Conservation (phyloP, 371 early-diverging fungal species). For the Apophysomyces ossiformis region DNA sequence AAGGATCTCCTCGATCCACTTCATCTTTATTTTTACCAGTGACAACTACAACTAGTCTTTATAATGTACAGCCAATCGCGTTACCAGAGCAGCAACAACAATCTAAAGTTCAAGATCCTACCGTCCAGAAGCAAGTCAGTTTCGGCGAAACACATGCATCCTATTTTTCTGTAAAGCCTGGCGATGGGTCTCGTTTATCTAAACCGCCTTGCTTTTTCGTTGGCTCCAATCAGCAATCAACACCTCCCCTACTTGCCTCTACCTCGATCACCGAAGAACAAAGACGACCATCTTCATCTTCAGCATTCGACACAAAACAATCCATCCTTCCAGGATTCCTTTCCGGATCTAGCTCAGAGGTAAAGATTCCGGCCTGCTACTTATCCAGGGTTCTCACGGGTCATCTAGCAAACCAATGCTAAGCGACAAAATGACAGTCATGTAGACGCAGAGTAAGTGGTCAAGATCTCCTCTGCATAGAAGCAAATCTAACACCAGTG, state of each 20-base stretch:
- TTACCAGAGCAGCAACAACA: neutral
- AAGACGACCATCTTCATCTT: neutral
- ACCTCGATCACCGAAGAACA: neutral
- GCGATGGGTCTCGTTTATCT: neutral
- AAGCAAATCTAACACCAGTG: neutral
- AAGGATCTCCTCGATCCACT: neutral
- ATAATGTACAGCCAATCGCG: neutral
- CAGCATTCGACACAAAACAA: neutral
- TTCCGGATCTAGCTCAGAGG: neutral
- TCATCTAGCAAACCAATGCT: neutral
- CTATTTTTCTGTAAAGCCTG: conserved; percentile 2
- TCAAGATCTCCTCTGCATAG: neutral
- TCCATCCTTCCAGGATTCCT: neutral
- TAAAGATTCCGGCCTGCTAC: neutral
- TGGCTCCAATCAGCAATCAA: neutral
- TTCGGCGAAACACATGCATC: neutral
- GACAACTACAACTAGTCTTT: neutral
- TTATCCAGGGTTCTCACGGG: no score
- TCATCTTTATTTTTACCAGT: conserved; percentile 1
- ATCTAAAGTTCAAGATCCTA: neutral
- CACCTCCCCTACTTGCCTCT: neutral
- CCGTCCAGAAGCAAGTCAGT: neutral
- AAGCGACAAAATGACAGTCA: neutral
- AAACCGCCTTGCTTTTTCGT: neutral
- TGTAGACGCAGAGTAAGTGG: conserved; percentile 3